Percentiles rank a stretch among this genome's conserved stretches.
Conservation (phyloP, 768 basidiomycete genomes). For the Naganishia friedmannii region DNA sequence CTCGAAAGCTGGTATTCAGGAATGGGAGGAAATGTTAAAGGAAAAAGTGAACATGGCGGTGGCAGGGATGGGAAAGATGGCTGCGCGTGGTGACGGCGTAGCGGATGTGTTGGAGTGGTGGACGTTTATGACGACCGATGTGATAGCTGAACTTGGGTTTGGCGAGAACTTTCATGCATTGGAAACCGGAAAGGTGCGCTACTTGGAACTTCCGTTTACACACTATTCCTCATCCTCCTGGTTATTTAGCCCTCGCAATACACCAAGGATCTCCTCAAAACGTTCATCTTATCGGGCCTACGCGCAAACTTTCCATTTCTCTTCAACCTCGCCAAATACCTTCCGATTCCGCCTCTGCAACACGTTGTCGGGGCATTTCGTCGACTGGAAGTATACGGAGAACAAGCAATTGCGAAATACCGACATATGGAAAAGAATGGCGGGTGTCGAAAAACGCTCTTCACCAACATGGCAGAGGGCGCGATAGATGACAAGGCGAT, state of each 20-base stretch:
- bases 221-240: neutral
- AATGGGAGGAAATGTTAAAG: slow-evolving; percentile 23
- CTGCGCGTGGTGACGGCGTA: neutral
- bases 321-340: slow-evolving; percentile 13
- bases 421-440: slow-evolving; percentile 11
- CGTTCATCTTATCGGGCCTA: slow-evolving; percentile 8
- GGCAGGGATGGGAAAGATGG: slow-evolving; percentile 7
- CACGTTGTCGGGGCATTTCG: slow-evolving; percentile 5
- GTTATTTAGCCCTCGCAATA: slow-evolving; percentile 14
- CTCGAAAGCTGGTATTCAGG: slow-evolving; percentile 4
- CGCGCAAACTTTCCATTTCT: slow-evolving; percentile 6
- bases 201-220: neutral
- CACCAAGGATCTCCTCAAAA: slow-evolving; percentile 13
- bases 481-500: slow-evolving; percentile 14
- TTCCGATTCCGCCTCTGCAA: slow-evolving; percentile 8
- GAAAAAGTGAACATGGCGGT: neutral
- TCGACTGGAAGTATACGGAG: slow-evolving; percentile 4
- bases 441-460: slow-evolving; percentile 10
- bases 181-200: neutral
- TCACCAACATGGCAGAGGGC: slow-evolving; percentile 14
- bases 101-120: slow-evolving; percentile 18
- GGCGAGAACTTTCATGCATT: slow-evolving; percentile 7
- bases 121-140: slow-evolving; percentile 18
- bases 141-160: slow-evolving; percentile 14
- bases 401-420: slow-evolving; percentile 7